A percentile compares a stretch with the other conserved stretches of the same genome.
These are phyloP conservation scores for Elongisporangium undulatum DNA, from an alignment of 352 stramenopile species.

Conservation along the genomic window DNA sequence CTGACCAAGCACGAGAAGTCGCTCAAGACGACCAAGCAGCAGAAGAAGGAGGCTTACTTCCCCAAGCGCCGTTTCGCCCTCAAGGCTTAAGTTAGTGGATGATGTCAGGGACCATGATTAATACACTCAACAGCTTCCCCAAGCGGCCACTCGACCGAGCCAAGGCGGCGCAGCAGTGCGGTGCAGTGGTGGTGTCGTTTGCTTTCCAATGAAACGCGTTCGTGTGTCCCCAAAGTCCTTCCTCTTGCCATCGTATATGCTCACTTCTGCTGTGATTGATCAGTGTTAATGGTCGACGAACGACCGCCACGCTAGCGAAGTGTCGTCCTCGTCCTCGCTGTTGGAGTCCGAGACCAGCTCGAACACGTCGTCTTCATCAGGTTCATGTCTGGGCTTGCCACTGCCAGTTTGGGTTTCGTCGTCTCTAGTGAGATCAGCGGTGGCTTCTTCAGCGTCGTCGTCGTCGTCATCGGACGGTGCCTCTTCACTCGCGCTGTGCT, in stretches of 20 bases:
- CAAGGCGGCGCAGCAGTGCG: neutral
- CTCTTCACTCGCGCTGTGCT: conserved; percentile 38
- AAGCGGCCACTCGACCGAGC: neutral
- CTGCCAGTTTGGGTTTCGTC: conserved; percentile 7
- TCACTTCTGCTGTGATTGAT: too few relatives aligned
- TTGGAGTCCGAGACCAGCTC: conserved; percentile 63
- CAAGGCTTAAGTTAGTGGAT: conserved; percentile 91
- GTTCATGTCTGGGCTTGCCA: conserved; percentile 6
- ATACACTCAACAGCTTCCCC: conserved; percentile 63
- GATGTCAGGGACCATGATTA: conserved; percentile 50
- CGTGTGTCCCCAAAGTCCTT: neutral
- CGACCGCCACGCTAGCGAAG: conserved; percentile 9
- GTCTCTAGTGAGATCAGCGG: conserved; percentile 6
- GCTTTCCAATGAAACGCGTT: conserved; percentile 1
- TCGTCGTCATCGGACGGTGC: conserved; percentile 14
- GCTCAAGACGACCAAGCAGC: conserved; percentile 92
- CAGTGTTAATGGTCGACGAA: conserved; percentile 9
- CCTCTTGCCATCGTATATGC: neutral
- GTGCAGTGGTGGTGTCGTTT: conserved; percentile 3
- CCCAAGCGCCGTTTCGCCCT: conserved; percentile 96
- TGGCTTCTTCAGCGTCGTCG: conserved; percentile 7
- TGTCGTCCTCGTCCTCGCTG: conserved; percentile 32
- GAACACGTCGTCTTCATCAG: conserved; percentile 16
- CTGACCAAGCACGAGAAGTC: conserved; percentile 95
- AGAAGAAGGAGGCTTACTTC: conserved; percentile 97